Conservation (phyloP, 495 filamentous ascomycete genomes). For the Aspergillus kassunensis region DNA sequence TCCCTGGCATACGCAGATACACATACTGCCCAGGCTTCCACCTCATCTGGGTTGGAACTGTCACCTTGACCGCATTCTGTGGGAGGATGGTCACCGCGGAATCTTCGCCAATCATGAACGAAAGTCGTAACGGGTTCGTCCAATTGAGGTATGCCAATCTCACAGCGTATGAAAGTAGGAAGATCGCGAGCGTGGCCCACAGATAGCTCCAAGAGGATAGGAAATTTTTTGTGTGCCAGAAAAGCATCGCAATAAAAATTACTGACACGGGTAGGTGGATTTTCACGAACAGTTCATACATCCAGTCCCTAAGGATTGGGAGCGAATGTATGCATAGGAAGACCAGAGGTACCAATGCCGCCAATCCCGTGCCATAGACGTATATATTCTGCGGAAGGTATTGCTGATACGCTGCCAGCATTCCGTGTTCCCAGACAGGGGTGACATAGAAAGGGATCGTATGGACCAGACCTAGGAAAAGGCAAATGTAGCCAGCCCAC, state of each 20-base stretch:
- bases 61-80: slow-evolving; percentile 89
- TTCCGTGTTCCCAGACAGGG: slow-evolving; percentile 75
- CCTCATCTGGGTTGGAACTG: slow-evolving; percentile 84
- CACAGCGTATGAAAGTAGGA: slow-evolving; percentile 59
- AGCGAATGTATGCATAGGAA: slow-evolving; percentile 83
- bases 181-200: slow-evolving; percentile 76
- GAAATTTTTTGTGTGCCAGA: slow-evolving; percentile 96
- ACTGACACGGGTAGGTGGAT: slow-evolving; percentile 79
- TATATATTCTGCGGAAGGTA: slow-evolving; percentile 59
- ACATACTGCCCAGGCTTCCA: slow-evolving; percentile 96
- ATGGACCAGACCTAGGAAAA: slow-evolving; percentile 79
- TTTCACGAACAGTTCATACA: slow-evolving; percentile 81
- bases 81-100: slow-evolving; percentile 81
- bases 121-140: slow-evolving; percentile 72
- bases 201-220: slow-evolving; percentile 89
- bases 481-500: slow-evolving; percentile 84
- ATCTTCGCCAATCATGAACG: slow-evolving; percentile 83
- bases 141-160: slow-evolving; percentile 80
- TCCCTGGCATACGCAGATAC: slow-evolving; percentile 88
- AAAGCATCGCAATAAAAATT: slow-evolving; percentile 77
- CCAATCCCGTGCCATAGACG: slow-evolving; percentile 85
- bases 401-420: slow-evolving; percentile 58
- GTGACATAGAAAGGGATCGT: slow-evolving; percentile 86
- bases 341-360: slow-evolving; percentile 74
- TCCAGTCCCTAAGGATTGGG: slow-evolving; percentile 55